These are phyloP conservation scores for Eimeria tenella DNA, from an alignment of 169 alveolate species.

Conservation along the genomic window DNA sequence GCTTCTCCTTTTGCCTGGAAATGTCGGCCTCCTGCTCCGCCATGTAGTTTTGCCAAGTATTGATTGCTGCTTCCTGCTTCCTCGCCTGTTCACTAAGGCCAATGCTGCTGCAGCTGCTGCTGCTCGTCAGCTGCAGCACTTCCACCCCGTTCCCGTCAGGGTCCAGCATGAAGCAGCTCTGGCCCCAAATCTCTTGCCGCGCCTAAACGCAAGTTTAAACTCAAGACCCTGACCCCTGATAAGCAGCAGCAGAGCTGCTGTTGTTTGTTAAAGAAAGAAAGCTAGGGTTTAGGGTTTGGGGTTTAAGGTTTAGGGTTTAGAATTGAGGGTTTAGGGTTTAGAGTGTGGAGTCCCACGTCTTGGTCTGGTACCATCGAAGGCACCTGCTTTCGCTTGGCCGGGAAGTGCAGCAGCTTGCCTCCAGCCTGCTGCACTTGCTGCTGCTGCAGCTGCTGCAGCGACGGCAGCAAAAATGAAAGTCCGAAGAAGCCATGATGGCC, in stretches of 20 bases:
- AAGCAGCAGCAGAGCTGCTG: neutral
- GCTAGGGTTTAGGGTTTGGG: constrained; percentile 17
- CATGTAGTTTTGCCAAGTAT: constrained; percentile 73
- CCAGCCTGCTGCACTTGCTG: constrained; percentile 61
- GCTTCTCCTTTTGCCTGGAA: constrained; percentile 55
- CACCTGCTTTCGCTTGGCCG: constrained; percentile 55
- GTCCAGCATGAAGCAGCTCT: constrained; percentile 56
- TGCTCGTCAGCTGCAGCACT: constrained; percentile 29
- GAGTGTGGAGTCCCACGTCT: constrained; percentile 37
- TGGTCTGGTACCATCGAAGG: constrained; percentile 76
- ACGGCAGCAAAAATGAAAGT: constrained; percentile 46
- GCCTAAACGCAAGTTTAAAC: constrained; percentile 56
- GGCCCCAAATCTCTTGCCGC: constrained; percentile 73
- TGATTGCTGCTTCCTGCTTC: constrained; percentile 55
- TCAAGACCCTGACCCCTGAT: neutral
- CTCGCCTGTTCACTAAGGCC: neutral
- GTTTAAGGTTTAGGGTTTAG: constrained; percentile 1
- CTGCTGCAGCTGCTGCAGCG: constrained; percentile 35
- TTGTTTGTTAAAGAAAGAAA: neutral
- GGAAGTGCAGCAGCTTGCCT: constrained; percentile 66
- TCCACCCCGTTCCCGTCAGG: constrained; percentile 78
- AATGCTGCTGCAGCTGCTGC: constrained; percentile 59
- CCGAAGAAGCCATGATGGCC: constrained; percentile 74
- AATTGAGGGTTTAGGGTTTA: constrained; percentile 43
- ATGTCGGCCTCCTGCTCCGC: constrained; percentile 71